Percentiles rank a stretch among this genome's conserved stretches.
These are phyloP conservation scores for Nicotiana attenuata DNA, from an alignment of 257 asterid genomes.

Conservation along the genomic window DNA sequence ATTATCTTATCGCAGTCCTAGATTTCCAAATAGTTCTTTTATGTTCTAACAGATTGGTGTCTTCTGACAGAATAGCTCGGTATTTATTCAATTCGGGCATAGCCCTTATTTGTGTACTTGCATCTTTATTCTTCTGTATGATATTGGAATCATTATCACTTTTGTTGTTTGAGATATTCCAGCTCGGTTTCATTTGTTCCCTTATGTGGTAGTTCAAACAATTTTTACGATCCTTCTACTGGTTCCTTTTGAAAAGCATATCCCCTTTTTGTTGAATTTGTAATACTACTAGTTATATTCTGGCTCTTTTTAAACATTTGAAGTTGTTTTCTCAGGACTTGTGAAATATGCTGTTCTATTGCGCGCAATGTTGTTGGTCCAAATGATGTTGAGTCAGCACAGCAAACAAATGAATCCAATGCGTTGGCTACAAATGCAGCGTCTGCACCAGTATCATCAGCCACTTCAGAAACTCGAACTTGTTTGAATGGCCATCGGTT, in stretches of 20 bases:
- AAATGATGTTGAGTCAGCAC: slow-evolving; percentile 39
- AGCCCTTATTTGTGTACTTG: neutral
- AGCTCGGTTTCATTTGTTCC: neutral
- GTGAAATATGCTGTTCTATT: slow-evolving; percentile 82
- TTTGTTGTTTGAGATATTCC: neutral
- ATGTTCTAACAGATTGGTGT: neutral
- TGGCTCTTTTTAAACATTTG: neutral
- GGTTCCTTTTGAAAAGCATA: no score
- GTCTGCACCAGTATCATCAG: slow-evolving; percentile 18
- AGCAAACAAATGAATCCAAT: slow-evolving; percentile 34
- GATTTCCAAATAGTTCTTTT: neutral
- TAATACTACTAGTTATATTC: neutral
- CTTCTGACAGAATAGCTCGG: neutral
- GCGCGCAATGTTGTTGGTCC: slow-evolving; percentile 72
- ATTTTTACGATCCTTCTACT: no score
- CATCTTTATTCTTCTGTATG: neutral
- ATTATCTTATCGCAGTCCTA: neutral
- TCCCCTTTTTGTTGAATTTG: neutral
- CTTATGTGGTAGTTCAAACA: neutral
- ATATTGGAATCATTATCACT: neutral
- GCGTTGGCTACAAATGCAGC: slow-evolving; percentile 21
- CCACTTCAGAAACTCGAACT: slow-evolving; percentile 29
- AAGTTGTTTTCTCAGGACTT: slow-evolving; percentile 45
- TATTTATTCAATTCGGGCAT: neutral
- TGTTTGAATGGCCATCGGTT: slow-evolving; percentile 74